Evolutionary conservation across 208 protist species (phyloP).

Genomic region (Trypanosoma boissoni): DNA sequence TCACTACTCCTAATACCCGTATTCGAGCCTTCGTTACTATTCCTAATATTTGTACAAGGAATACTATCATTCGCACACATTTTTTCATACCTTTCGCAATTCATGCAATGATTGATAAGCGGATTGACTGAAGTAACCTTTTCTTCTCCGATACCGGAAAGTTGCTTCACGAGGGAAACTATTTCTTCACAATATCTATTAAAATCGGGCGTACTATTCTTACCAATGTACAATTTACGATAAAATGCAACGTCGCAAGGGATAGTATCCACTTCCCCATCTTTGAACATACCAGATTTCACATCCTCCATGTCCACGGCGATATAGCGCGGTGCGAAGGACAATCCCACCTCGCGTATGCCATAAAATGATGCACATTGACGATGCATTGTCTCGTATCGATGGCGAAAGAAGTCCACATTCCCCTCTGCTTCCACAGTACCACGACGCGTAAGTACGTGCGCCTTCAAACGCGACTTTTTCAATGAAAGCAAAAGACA

Average conservation of each 20-base stretch:
- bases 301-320: slow-evolving; percentile 11
- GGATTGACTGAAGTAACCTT: neutral
- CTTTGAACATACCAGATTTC: slow-evolving; percentile 13
- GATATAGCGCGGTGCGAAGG: slow-evolving; percentile 22
- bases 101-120: too few species aligned
- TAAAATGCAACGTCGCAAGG: neutral
- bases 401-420: slow-evolving; percentile 17
- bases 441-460: slow-evolving; percentile 15
- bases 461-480: slow-evolving; percentile 4
- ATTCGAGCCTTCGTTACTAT: too few species aligned
- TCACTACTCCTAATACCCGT: too few species aligned
- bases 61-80: too few species aligned
- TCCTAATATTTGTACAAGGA: too few species aligned
- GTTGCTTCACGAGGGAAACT: slow-evolving; percentile 1
- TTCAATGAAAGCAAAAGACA: slow-evolving; percentile 18
- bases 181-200: slow-evolving; percentile 2
- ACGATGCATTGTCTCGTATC: slow-evolving; percentile 17
- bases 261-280: slow-evolving; percentile 9
- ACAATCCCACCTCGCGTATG: slow-evolving; percentile 12
- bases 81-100: too few species aligned
- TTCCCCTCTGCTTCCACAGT: slow-evolving; percentile 12
- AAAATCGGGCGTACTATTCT: too few species aligned
- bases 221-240: slow-evolving; percentile 6
- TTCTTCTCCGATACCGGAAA: slow-evolving; percentile 20
- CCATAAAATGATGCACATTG: slow-evolving; percentile 24